Conservation (phyloP, 2,329 filamentous ascomycete genomes). For the Fusarium subtropicale region DNA sequence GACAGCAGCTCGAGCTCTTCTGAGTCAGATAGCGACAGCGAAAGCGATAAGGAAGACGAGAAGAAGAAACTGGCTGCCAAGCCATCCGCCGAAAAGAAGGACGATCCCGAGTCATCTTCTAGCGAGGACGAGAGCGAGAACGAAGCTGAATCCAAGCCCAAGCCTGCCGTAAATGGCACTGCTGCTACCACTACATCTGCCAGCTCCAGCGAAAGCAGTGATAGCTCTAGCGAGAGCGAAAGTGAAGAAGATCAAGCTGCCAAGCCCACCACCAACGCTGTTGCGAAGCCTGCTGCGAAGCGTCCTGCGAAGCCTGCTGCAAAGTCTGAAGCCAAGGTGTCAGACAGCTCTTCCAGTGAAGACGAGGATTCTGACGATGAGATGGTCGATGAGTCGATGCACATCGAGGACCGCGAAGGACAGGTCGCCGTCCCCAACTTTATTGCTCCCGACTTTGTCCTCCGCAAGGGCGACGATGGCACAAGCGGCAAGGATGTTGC, state of each 20-base stretch:
- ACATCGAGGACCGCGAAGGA: slow-evolving; percentile 51
- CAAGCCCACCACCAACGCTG: slow-evolving; percentile 29
- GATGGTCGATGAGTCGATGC: slow-evolving; percentile 56
- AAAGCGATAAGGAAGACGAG: slow-evolving; percentile 45
- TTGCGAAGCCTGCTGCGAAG: slow-evolving; percentile 4
- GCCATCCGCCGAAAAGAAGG: slow-evolving; percentile 23
- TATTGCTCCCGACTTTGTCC: slow-evolving; percentile 64
- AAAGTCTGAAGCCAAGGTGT: slow-evolving; percentile 33
- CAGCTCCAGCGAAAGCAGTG: slow-evolving; percentile 41
- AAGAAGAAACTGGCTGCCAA: slow-evolving; percentile 36
- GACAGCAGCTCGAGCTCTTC: slow-evolving; percentile 45
- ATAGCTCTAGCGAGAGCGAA: slow-evolving; percentile 30
- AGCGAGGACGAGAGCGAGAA: slow-evolving; percentile 48
- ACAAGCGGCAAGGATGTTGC: slow-evolving; percentile 59
- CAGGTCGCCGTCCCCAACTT: slow-evolving; percentile 59
- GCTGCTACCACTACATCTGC: slow-evolving; percentile 30
- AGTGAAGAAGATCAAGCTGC: slow-evolving; percentile 30
- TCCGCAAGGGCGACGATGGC: slow-evolving; percentile 61
- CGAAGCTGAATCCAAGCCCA: slow-evolving; percentile 37
- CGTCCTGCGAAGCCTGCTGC: slow-evolving; percentile 16
- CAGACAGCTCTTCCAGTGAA: slow-evolving; percentile 42
- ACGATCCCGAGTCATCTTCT: slow-evolving; percentile 43
- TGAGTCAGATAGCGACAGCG: slow-evolving; percentile 48
- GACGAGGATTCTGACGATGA: slow-evolving; percentile 48
- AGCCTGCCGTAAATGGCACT: slow-evolving; percentile 34